These are phyloP conservation scores for Teratosphaeria destructans DNA, from an alignment of 2,329 filamentous ascomycete genomes.

Conservation along the genomic window DNA sequence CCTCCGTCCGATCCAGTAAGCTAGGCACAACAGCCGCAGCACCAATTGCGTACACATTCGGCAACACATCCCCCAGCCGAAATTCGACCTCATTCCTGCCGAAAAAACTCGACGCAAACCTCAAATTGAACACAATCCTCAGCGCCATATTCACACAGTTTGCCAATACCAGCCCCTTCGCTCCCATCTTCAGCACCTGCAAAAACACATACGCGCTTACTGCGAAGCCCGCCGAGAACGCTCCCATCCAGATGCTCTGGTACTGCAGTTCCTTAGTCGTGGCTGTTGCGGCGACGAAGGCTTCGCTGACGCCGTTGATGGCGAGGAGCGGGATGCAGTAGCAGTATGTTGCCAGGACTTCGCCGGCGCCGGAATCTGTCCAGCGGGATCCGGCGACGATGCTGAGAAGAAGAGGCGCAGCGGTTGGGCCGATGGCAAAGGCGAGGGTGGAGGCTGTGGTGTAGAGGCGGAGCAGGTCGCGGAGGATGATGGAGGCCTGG, in stretches of 20 bases:
- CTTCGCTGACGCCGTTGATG: slow-evolving; percentile 82
- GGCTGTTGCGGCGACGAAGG: slow-evolving; percentile 83
- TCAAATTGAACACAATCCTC: slow-evolving; percentile 68
- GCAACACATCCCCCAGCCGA: slow-evolving; percentile 16
- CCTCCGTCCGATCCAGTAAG: slow-evolving; percentile 24
- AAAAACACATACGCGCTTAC: slow-evolving; percentile 66
- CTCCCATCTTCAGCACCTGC: slow-evolving; percentile 57
- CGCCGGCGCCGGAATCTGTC: slow-evolving; percentile 60
- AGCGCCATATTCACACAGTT: slow-evolving; percentile 86
- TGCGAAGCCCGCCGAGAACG: slow-evolving; percentile 68
- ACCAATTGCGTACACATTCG: slow-evolving; percentile 26
- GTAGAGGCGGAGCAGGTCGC: slow-evolving; percentile 61
- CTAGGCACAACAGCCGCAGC: slow-evolving; percentile 27
- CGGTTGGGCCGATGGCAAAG: slow-evolving; percentile 60
- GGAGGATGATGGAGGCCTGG: slow-evolving; percentile 44
- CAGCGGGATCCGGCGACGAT: slow-evolving; percentile 70
- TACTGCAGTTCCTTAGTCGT: slow-evolving; percentile 60
- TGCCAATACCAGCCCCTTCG: slow-evolving; percentile 69
- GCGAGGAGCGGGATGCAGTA: slow-evolving; percentile 90
- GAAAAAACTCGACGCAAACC: slow-evolving; percentile 63
- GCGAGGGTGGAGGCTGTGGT: slow-evolving; percentile 60
- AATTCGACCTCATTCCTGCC: slow-evolving; percentile 27
- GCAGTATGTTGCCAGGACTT: slow-evolving; percentile 70
- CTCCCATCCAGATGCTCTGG: slow-evolving; percentile 77
- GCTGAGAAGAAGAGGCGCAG: slow-evolving; percentile 62